Base-by-base conservation (phyloP, 1,284 basidiomycete genomes). In the Pseudozyma flocculosa region DNA sequence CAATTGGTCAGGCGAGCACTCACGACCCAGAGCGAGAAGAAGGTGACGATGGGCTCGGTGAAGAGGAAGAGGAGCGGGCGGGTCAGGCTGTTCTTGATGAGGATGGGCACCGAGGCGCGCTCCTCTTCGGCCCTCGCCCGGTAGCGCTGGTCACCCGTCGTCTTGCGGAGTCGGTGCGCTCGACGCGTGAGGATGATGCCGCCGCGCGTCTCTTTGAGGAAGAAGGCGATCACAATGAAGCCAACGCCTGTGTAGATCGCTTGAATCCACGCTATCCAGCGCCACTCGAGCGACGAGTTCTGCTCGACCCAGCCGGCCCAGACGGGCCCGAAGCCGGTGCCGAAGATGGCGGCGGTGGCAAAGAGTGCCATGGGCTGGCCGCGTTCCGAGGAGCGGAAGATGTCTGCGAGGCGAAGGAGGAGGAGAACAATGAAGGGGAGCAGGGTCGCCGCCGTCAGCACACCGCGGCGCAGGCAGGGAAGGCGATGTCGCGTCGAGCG, bases 191-290 rank as follows among this genome's bases (percentile, higher is more conserved):
- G 76, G 15, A 82, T 71, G 43, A 82, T 81, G 40, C 81, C 80
- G 8, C 78, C 77, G 1, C 72, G 22, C 13, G 70, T 69, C 39
- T 74, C 72, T 0, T 54, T 43, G 40, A 82, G 65, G 34, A 81
- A 70, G 13, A 79, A 32, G 7, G 65, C 32, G 15, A 74, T 45
- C 1, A 68, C 34, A n/a, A 70, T 30, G 10, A 72, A 45, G 40
- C 54, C 32, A 5, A 54, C 64, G 13, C 60, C 61, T 4, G 61
- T 65, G n/a, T 65, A 59, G 48, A 72, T 67, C 10, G 57, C 51
- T 50, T 75, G 68, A 26, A 89, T 83, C 87, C 88, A 89, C 76
- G 89, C 85, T 14, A 90, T 88, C 88, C 88, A 90, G 34, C 87
- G 81, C 88, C 89, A 90, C 48, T 81, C 80, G 30, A 90, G 72